These are phyloP conservation scores for Nakaseomyces sp. DNA, from an alignment of 1,139 yeast genomes.

Conservation along the genomic window DNA sequence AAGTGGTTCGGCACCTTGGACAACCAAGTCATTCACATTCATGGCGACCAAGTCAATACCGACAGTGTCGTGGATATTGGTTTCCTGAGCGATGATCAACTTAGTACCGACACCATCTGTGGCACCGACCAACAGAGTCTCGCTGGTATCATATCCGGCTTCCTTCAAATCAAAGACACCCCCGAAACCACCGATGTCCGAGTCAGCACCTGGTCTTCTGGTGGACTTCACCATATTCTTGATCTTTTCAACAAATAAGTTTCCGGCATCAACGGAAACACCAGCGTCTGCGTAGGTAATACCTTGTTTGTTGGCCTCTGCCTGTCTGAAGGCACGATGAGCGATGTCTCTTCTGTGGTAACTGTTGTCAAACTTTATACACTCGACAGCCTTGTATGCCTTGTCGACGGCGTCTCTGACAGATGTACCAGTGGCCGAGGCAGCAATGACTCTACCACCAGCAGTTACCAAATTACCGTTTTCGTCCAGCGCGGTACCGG, in stretches of 20 bases:
- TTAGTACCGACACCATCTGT: conserved; percentile 99
- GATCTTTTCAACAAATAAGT: conserved; percentile 78
- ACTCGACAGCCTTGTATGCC: conserved; percentile 79
- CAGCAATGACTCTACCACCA: conserved; percentile 96
- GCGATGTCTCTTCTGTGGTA: conserved; percentile 92
- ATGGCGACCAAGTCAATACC: conserved; percentile 98
- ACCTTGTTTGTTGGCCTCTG: conserved; percentile 27
- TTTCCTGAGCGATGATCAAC: conserved; percentile 84
- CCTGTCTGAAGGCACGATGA: conserved; percentile 80
- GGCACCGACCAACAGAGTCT: conserved; percentile 86
- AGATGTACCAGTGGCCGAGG: conserved; percentile 74
- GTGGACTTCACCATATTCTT: conserved; percentile 92
- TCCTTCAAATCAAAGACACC: conserved; percentile 85
- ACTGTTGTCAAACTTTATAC: conserved; percentile 61
- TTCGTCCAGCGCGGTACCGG: conserved; percentile 62
- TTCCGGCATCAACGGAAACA: conserved; percentile 95
- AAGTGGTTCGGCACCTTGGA: conserved; percentile 97
- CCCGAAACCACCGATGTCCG: conserved; percentile 98
- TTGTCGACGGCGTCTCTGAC: conserved; percentile 72
- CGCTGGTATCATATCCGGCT: conserved; percentile 68
- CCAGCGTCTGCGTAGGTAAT: conserved; percentile 91
- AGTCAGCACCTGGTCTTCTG: conserved; percentile 91
- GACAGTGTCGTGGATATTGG: conserved; percentile 85
- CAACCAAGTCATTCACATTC: conserved; percentile 96
- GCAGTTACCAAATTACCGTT: conserved; percentile 59